Evolutionary conservation across 176 grass and related monocot genomes (phyloP).

Genomic region (Oryza nivara): DNA sequence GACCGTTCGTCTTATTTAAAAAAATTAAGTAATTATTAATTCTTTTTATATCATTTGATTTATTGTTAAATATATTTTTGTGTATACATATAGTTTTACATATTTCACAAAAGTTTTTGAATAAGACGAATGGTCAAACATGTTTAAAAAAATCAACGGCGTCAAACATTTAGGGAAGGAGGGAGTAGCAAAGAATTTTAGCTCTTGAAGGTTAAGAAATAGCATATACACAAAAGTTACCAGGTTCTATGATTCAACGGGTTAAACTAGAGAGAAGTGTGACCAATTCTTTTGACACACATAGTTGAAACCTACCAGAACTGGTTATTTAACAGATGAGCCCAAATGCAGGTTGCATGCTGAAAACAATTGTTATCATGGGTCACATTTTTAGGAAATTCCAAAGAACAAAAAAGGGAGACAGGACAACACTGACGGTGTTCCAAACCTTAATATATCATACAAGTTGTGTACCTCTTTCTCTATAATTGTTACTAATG

Average conservation of each 20-base stretch:
- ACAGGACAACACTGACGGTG: constrained; percentile 5
- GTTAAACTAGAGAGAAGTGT: neutral
- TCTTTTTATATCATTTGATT: too few species aligned
- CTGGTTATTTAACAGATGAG: constrained; percentile 2
- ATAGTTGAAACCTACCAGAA: neutral
- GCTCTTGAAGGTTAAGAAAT: neutral
- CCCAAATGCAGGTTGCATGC: constrained; percentile 4
- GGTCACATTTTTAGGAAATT: constrained; percentile 6
- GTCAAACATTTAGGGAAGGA: too few species aligned
- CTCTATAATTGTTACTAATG: constrained; percentile 15
- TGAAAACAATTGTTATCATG: constrained; percentile 10
- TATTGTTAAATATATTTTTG: too few species aligned
- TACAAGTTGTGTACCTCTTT: neutral
- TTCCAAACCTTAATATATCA: constrained; percentile 29
- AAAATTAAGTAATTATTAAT: too few species aligned
- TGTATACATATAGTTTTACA: too few species aligned
- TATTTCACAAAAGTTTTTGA: too few species aligned
- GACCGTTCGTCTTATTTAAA: too few species aligned
- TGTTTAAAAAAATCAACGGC: too few species aligned
- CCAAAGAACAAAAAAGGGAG: neutral
- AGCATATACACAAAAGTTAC: constrained; percentile 20
- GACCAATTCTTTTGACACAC: neutral
- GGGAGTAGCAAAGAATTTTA: neutral
- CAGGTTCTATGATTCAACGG: neutral
- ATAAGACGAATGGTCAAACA: too few species aligned